Evolutionary conservation across 2,329 filamentous ascomycete species (phyloP), one percentile per base, ranked within the genome.

Genomic region (Paracamarosporium sp.): DNA sequence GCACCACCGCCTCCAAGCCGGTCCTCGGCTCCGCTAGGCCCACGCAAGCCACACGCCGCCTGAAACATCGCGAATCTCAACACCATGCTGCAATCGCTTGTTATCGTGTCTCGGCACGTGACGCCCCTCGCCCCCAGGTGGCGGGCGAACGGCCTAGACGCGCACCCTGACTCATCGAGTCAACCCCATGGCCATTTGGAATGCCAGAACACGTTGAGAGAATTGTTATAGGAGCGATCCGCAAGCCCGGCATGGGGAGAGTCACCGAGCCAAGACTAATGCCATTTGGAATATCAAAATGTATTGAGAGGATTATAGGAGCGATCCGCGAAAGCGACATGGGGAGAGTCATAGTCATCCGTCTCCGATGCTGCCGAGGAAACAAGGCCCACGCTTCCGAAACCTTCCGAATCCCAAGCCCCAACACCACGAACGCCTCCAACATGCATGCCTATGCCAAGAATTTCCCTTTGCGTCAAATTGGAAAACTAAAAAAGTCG

Each of bases 51-150:
- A 51, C 59, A 40, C 35, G 52, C 62, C 65, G 61, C 64, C 64
- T 70, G 69, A 72, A 73, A 72, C 69, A 62, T 53, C 41, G 45
- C 57, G 52, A 60, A 59, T 56, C 63, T 72, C 70, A 72, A 72
- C 70, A 73, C 70, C 69, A 72, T 63, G 58, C 65, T 62, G 56
- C 59, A 27, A 59, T 59, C 51, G 38, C 51, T 52, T n/a, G n/a
- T n/a, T n/a, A n/a, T n/a, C 44, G 48, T 52, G 43, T 36, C 15
- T 35, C 5, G 25, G 47, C 61, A 61, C 48, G 58, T 63, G 60
- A 63, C 35, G 33, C 4, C n/a, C 31, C 36, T 27, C 15, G 38
- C 44, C 47, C n/a, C 15, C 25, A 12, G 44, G n/a, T 44, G 41
- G 44, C 31, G 12, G n/a, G 31, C 31, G 31, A 35, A 4, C 31